A percentile compares a stretch with the other conserved stretches of the same genome.
These are phyloP conservation scores for Tetragonia tetragonoides DNA, from an alignment of 148 eudicot species.

Conservation along the genomic window DNA sequence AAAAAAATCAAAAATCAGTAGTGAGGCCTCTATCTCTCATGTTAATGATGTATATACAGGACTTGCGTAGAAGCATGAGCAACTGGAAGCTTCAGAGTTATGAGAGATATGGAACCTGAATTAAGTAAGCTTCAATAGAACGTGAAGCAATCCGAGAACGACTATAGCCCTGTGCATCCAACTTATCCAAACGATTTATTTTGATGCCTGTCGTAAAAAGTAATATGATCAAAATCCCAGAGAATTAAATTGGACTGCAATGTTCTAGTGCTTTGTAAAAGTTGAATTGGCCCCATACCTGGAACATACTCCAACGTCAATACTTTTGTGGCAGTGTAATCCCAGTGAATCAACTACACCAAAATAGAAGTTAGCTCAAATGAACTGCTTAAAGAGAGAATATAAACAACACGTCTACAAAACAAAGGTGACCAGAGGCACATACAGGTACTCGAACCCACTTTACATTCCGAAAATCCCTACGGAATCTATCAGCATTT, in stretches of 20 bases:
- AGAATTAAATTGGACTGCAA: background rate
- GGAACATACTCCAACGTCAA: conserved; percentile 96
- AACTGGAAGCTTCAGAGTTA: background rate
- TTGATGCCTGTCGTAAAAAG: conserved; percentile 58
- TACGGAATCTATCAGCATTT: conserved; percentile 93
- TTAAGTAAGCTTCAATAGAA: conserved; percentile 88
- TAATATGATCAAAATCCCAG: background rate
- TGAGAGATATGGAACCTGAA: conserved; percentile 57
- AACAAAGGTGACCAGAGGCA: conserved; percentile 28
- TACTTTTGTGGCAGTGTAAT: conserved; percentile 82
- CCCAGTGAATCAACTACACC: conserved; percentile 77
- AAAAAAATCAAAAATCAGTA: background rate
- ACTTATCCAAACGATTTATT: conserved; percentile 65
- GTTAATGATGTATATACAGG: background rate
- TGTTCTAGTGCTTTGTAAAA: background rate
- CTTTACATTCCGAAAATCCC: conserved; percentile 91
- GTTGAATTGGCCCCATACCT: conserved; percentile 38
- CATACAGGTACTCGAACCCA: conserved; percentile 99
- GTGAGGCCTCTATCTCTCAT: background rate
- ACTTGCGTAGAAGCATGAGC: background rate
- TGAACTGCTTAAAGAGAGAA: background rate
- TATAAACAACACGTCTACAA: background rate
- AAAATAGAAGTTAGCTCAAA: conserved; percentile 10
- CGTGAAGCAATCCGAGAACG: conserved; percentile 84
- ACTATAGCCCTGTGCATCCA: conserved; percentile 68